Evolutionary conservation across 768 basidiomycete genomes (phyloP).

Genomic region (Lentinus tigrinus): DNA sequence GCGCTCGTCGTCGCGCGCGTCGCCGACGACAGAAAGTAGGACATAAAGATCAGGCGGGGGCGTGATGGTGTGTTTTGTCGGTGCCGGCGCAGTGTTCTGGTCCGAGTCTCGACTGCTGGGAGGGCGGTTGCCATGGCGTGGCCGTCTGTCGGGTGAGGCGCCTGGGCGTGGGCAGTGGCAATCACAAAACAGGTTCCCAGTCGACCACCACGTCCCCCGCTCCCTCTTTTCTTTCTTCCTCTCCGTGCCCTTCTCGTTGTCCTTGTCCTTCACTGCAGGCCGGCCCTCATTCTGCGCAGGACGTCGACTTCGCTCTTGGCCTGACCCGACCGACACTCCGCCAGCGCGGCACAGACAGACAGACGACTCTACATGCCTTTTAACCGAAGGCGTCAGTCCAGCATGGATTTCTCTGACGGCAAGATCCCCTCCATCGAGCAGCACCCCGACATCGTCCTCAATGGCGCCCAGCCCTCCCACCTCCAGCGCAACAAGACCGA

Average conservation of each 20-base stretch:
- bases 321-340: constrained; percentile 1
- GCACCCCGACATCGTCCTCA: constrained; percentile 41
- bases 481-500: constrained; percentile 88
- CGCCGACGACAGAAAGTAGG: too few relatives aligned
- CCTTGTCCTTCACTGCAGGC: constrained; percentile 38
- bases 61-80: too few relatives aligned
- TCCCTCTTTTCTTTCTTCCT: constrained; percentile 14
- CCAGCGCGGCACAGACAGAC: background rate
- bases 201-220: constrained; percentile 15
- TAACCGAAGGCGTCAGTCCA: constrained; percentile 49
- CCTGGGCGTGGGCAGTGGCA: background rate
- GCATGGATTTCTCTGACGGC: constrained; percentile 69
- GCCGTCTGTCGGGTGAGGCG: background rate
- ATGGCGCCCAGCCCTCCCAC: constrained; percentile 39
- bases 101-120: background rate
- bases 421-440: constrained; percentile 45
- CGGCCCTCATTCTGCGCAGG: constrained; percentile 41
- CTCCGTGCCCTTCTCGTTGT: constrained; percentile 2
- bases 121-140: constrained; percentile 20
- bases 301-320: constrained; percentile 22
- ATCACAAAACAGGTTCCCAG: constrained; percentile 20
- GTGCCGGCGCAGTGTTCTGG: too few relatives aligned
- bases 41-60: too few relatives aligned
- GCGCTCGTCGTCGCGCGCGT: too few relatives aligned
- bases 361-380: constrained; percentile 26